Conservation (phyloP, 208 protist species). For the Trypanosoma caninum region DNA sequence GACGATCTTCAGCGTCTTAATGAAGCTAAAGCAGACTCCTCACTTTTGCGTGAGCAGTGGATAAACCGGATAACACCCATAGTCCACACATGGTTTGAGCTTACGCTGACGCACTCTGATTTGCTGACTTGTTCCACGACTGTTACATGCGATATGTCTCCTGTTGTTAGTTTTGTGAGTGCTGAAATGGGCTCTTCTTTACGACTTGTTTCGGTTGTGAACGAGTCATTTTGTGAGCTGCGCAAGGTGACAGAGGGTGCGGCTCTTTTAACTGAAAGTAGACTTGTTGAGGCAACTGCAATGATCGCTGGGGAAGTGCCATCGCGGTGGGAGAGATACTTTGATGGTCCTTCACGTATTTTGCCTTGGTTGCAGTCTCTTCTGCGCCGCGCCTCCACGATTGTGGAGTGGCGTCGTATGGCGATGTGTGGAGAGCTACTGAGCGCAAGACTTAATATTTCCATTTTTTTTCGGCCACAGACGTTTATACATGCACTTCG, state of each 20-base stretch:
- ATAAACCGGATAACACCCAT: conserved; percentile 71
- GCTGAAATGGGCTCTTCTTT: conserved; percentile 81
- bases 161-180: conserved; percentile 88
- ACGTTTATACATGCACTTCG: conserved; percentile 96
- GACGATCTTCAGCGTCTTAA: conserved; percentile 82
- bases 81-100: conserved; percentile 76
- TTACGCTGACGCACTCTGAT: conserved; percentile 64
- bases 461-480: conserved; percentile 87
- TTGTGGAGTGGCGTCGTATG: conserved; percentile 67
- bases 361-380: conserved; percentile 88
- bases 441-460: conserved; percentile 65
- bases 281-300: conserved; percentile 62
- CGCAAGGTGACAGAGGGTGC: conserved; percentile 87
- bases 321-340: conserved; percentile 81
- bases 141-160: conserved; percentile 24
- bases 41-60: conserved; percentile 90
- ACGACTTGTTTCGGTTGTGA: conserved; percentile 68
- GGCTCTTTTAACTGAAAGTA: conserved; percentile 78
- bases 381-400: conserved; percentile 65
- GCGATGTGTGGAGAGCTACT: conserved; percentile 64
- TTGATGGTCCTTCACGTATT: conserved; percentile 78
- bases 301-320: conserved; percentile 90
- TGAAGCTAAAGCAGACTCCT: conserved; percentile 49
- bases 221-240: conserved; percentile 75
- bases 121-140: conserved; percentile 34